Evolutionary conservation across 139 green algal species (phyloP).

Genomic region (Astrephomene gubernaculifera): DNA sequence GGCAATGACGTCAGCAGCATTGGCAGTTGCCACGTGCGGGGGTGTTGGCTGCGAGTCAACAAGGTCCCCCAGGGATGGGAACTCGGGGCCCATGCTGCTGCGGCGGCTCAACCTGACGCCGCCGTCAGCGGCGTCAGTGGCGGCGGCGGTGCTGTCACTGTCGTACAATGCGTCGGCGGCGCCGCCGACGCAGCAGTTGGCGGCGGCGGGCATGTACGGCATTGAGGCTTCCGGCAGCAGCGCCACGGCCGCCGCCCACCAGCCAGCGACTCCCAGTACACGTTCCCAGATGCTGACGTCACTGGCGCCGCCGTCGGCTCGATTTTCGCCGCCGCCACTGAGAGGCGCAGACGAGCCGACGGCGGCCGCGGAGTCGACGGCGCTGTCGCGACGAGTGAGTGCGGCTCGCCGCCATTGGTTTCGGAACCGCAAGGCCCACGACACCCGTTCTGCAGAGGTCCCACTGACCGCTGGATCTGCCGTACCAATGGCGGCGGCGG

Average conservation of each 20-base stretch:
- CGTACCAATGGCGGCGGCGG: no score
- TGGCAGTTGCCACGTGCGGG: background rate
- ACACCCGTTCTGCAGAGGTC: no score
- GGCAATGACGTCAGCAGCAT: background rate
- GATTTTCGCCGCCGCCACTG: no score
- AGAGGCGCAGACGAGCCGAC: no score
- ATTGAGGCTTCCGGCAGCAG: conserved; percentile 24
- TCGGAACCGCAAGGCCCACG: no score
- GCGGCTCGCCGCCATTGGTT: background rate
- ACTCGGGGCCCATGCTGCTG: background rate
- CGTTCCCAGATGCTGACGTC: background rate
- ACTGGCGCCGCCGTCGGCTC: background rate
- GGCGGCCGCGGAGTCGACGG: background rate
- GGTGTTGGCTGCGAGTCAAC: background rate
- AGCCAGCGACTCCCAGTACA: conserved; percentile 7
- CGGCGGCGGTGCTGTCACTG: background rate
- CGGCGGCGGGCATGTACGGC: conserved; percentile 31
- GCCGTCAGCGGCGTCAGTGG: background rate
- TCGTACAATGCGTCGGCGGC: background rate
- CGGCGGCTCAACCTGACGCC: background rate
- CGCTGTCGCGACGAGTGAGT: background rate
- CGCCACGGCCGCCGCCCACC: conserved; percentile 5
- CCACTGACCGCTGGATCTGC: no score
- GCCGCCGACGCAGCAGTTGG: background rate
- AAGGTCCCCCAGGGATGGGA: background rate